Percentiles rank a stretch among this genome's conserved stretches.
Conservation (phyloP, 441 rosid genomes). For the Melianthus villosus region DNA sequence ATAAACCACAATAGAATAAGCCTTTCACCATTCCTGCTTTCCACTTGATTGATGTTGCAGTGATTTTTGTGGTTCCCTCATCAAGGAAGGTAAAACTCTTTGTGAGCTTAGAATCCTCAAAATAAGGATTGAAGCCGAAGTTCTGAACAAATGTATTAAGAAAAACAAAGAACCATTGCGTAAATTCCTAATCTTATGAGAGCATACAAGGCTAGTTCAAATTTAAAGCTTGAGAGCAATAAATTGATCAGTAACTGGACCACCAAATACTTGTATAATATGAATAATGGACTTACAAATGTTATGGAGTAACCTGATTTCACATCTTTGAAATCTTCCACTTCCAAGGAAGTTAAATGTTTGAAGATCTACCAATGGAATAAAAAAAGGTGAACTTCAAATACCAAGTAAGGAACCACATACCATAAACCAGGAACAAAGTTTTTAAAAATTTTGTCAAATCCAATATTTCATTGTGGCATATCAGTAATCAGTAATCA, state of each 20-base stretch:
- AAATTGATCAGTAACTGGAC: not conserved
- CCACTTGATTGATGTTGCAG: constrained; percentile 81
- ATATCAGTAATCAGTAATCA: not conserved
- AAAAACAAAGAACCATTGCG: not conserved
- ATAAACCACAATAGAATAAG: not conserved
- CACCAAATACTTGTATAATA: not conserved
- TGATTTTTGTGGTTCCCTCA: constrained; percentile 65
- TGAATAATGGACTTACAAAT: constrained; percentile 39
- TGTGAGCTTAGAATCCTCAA: constrained; percentile 67
- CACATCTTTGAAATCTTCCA: constrained; percentile 89
- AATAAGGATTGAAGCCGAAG: constrained; percentile 65
- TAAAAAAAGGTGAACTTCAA: too few species aligned
- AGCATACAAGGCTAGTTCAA: too few species aligned
- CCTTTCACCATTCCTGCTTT: constrained; percentile 67
- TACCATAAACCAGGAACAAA: not conserved
- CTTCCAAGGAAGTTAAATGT: constrained; percentile 55
- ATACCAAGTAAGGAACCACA: not conserved
- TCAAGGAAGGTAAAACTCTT: constrained; percentile 72
- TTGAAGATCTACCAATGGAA: constrained; percentile 45
- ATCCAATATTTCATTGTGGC: not conserved
- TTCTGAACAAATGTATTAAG: constrained; percentile 29
- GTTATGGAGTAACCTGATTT: constrained; percentile 85
- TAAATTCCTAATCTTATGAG: too few species aligned
- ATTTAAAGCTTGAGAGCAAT: not conserved
- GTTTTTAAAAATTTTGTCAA: too few species aligned